Conservation (phyloP, 768 basidiomycete species). For the Tremella yokohamensis region DNA sequence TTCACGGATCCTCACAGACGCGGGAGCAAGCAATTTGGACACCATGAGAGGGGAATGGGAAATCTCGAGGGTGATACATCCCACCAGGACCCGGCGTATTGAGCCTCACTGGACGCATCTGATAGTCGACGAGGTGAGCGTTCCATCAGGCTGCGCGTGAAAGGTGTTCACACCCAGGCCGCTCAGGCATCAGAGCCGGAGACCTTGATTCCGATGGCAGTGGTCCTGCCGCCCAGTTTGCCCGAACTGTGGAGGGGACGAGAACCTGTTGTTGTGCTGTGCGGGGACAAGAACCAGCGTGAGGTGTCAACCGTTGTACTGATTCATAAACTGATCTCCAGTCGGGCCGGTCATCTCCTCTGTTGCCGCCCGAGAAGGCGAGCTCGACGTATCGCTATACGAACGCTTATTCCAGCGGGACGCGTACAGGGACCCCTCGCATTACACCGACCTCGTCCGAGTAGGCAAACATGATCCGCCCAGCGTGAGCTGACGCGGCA, state of each 20-base stretch:
- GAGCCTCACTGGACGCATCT: slow-evolving; percentile 51
- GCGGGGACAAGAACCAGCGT: slow-evolving; percentile 50
- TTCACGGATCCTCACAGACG: slow-evolving; percentile 40
- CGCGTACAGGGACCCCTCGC: slow-evolving; percentile 21
- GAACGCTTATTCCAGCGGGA: slow-evolving; percentile 47
- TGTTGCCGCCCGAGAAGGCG: slow-evolving; percentile 33
- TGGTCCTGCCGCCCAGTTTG: slow-evolving; percentile 21
- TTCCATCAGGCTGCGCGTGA: neutral
- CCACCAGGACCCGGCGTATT: slow-evolving; percentile 5
- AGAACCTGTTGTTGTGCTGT: slow-evolving; percentile 41
- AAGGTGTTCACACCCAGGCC: slow-evolving; percentile 27
- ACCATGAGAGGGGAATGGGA: slow-evolving; percentile 35
- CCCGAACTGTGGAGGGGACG: neutral
- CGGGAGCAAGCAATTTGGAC: slow-evolving; percentile 40
- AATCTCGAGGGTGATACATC: slow-evolving; percentile 20
- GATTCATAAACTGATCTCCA: neutral
- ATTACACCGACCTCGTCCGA: slow-evolving; percentile 17
- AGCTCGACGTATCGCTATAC: slow-evolving; percentile 49
- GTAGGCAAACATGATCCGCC: slow-evolving; percentile 19
- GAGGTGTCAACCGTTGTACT: neutral
- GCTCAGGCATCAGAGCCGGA: slow-evolving; percentile 52
- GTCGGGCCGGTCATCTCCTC: slow-evolving; percentile 49
- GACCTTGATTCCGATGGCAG: slow-evolving; percentile 41
- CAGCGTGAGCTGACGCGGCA: slow-evolving; percentile 4
- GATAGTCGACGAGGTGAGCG: slow-evolving; percentile 49